Percentiles rank a stretch among this genome's conserved stretches.
Conservation (phyloP, 805 yeast genomes). For the Metschnikowia borealis region DNA sequence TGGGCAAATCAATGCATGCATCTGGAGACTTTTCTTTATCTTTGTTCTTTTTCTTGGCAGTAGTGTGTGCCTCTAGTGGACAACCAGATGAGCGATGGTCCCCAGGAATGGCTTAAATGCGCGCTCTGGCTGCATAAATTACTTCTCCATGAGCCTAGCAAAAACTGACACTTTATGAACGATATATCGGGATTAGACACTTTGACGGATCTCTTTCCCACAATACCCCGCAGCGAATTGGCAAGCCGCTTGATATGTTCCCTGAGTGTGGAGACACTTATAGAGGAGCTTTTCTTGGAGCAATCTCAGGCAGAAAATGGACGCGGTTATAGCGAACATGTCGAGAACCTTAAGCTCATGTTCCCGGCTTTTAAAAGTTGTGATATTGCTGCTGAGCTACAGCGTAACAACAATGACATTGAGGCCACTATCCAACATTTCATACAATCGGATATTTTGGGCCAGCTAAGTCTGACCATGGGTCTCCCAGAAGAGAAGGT, state of each 20-base stretch:
- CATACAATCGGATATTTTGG: conserved; percentile 5
- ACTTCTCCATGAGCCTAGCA: background rate
- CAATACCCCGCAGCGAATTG: conserved; percentile 23
- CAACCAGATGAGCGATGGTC: background rate
- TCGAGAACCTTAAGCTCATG: conserved; percentile 33
- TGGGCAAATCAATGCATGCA: too few relatives aligned
- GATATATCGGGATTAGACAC: conserved; percentile 17
- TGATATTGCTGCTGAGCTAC: conserved; percentile 26
- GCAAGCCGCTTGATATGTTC: conserved; percentile 23
- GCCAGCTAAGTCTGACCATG: conserved; percentile 3
- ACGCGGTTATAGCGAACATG: conserved; percentile 12
- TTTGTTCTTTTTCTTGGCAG: too few relatives aligned
- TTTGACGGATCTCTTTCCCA: conserved; percentile 28
- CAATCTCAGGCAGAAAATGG: background rate
- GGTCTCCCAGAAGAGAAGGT: conserved; percentile 4
- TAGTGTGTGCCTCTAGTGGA: too few relatives aligned
- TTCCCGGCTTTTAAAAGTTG: conserved; percentile 41
- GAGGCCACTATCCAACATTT: conserved; percentile 24
- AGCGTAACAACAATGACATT: conserved; percentile 27
- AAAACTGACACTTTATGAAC: background rate
- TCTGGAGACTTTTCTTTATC: too few relatives aligned
- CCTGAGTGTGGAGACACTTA: conserved; percentile 20
- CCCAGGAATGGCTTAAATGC: background rate
- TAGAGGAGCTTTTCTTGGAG: conserved; percentile 23
- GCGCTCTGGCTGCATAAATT: background rate